Base-by-base conservation (phyloP, 1,139 yeast genomes). In the Lodderomyces beijingensis region DNA sequence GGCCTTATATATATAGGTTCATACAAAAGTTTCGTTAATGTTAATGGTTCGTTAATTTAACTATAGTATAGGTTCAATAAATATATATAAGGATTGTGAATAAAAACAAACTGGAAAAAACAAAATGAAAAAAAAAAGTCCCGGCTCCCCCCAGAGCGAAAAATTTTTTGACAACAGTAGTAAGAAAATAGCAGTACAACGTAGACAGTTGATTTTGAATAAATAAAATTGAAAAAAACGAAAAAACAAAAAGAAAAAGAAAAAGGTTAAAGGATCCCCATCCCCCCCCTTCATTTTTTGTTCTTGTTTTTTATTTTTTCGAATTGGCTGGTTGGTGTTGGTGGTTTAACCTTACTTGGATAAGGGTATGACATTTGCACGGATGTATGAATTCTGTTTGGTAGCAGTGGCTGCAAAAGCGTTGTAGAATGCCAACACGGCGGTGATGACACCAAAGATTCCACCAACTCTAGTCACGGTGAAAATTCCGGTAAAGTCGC, bases 351-450 rank as follows among this genome's bases (percentile, higher is more conserved):
- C 11, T 8, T 23, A n/a, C 25, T 23, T 9, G 25, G 11, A n/a
- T 14, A 23, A 23, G 6, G 25, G 25, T 7, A 23, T 7, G 14
- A 23, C 25, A 9, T 23, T 23, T 23, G 25, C 25, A 14, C 25
- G 44, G 35, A 62, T 34, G 41, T 62, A 62, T 4, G 62, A 49
- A 44, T 62, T 62, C 16, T 44, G 49, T 25, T 35, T 45, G 22
- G 43, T 55, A 19, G 65, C 62, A 12, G 48, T 45, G 42, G 66
- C 67, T 3, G 65, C 63, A 37, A 45, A 58, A 6, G 63, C 59
- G 42, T 54, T 55, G 45, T 68, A 69, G 57, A 60, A 68, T 1
- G 70, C 74, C 34, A 62, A 45, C 28, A 55, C 44, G 0, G 72
- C 59, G 25, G 70, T 54, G 22, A 70, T 49, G 41, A 69, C 57